A percentile compares a stretch with the other conserved stretches of the same genome.
phyloP scores from a whole-genome alignment of 1,139 yeast species.

The Diutina sp. region DNA sequence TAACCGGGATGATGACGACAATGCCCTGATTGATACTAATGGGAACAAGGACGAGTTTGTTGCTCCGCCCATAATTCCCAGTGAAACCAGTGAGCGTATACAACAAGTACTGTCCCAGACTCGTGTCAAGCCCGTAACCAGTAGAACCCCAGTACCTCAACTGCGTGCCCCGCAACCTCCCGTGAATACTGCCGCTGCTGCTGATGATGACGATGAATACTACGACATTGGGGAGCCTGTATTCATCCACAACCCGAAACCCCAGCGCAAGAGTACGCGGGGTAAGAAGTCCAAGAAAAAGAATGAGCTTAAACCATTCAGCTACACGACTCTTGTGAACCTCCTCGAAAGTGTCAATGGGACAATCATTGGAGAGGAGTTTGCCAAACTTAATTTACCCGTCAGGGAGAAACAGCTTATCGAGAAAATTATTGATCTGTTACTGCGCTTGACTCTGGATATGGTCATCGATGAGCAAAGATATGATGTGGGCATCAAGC shows the following conservation, averaged over 20 bases:
- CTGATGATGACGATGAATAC: neutral
- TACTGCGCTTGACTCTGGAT: conserved; percentile 76
- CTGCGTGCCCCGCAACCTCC: neutral
- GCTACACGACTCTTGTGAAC: conserved; percentile 44
- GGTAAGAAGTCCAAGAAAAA: neutral
- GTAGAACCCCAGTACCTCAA: neutral
- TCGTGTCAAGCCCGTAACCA: neutral
- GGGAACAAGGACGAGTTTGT: neutral
- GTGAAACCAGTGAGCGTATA: neutral
- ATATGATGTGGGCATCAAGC: conserved; percentile 65
- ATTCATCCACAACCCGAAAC: conserved; percentile 1
- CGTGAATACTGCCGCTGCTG: neutral
- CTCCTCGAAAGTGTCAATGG: conserved; percentile 54
- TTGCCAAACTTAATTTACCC: conserved; percentile 63
- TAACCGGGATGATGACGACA: neutral
- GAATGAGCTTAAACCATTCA: conserved; percentile 14
- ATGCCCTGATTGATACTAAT: neutral
- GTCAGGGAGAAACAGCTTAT: conserved; percentile 65
- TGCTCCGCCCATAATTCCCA: neutral
- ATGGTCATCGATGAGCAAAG: conserved; percentile 76
- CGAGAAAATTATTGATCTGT: conserved; percentile 75
- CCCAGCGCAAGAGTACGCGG: neutral
- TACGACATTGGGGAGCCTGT: conserved; percentile 1
- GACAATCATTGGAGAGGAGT: conserved; percentile 54
- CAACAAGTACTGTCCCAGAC: neutral